Evolutionary conservation across 2,329 filamentous ascomycete species (phyloP), one percentile per base, ranked within the genome.

Genomic region (Cladobotryum protrusum): DNA sequence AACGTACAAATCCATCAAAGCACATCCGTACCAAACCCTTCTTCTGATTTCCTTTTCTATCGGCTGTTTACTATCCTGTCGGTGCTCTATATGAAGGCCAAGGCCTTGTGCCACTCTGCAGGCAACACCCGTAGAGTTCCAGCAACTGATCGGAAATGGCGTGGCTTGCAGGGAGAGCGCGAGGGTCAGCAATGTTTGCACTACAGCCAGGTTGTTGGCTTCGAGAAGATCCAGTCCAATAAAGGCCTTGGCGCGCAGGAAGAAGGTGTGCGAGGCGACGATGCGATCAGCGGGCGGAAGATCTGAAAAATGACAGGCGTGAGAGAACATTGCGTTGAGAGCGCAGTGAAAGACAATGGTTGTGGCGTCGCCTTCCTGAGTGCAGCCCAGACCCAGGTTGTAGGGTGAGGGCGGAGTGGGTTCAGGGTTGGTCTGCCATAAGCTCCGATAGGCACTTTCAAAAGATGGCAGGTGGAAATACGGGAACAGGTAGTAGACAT

Each of bases 401-500:
- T 17, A 15, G 1, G 35, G 9, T 1, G 41, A 33, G 11, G 42
- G 18, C 5, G 35, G 20, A 5, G 32, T 5, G 24, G 24, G 34
- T 13, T 52, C 43, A 9, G 20, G 14, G 20, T 19, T 15, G 15
- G 63, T 55, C 7, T 54, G 52, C 70, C 70, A 74, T 1, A 75
- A 56, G 33, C 61, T 66, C 32, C 66, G 56, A 43, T 73, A 73
- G 1, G 67, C 68, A 15, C 55, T 52, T 47, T 70, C 59, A 43
- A 76, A 75, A n/a, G 63, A 64, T 0, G 63, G 61, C 4, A 66
- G 62, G 56, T 74, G 66, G 46, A 75, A 68, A 49, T 73, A 69
- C 0, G 73, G 72, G 46, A 73, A 74, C 9, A 74, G 58, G 54
- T 66, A 71, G 51, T 68, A 68, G 1, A 74, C 59, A 8, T 63